A percentile compares a stretch with the other conserved stretches of the same genome.
Conservation (phyloP, 2,329 filamentous ascomycete species). For the Colletotrichum aenigma region DNA sequence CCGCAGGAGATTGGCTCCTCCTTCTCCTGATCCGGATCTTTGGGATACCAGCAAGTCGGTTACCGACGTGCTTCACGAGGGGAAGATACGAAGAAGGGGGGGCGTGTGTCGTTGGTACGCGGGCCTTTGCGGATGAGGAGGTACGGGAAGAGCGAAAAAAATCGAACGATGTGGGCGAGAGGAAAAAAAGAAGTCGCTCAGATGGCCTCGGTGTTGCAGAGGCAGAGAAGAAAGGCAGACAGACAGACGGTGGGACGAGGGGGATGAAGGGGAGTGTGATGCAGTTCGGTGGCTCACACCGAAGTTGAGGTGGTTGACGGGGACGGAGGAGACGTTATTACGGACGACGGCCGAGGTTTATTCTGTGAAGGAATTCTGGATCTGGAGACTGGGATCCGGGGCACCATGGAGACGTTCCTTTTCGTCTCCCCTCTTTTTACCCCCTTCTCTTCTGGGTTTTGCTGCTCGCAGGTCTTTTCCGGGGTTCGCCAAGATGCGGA, state of each 20-base stretch:
- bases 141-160: not conserved
- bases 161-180: constrained; percentile 13
- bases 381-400: not conserved
- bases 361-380: constrained; percentile 3
- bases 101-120: not conserved
- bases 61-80: not conserved
- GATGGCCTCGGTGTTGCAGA: not conserved
- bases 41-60: constrained; percentile 1
- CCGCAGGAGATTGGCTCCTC: not conserved
- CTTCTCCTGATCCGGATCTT: not conserved
- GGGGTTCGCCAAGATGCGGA: constrained; percentile 1
- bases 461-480: not conserved
- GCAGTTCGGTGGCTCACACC: constrained; percentile 22
- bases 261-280: not conserved
- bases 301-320: constrained; percentile 10
- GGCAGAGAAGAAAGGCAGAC: not conserved
- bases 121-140: constrained; percentile 1
- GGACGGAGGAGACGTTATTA: constrained; percentile 3
- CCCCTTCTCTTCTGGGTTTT: not conserved
- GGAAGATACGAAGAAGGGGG: not conserved
- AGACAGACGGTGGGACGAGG: constrained; percentile 1
- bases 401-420: not conserved
- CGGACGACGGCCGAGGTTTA: constrained; percentile 15
- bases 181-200: not conserved
- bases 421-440: not conserved